Base-by-base conservation (phyloP, 2,329 filamentous ascomycete species). In the Tolypocladium ovalisporum region DNA sequence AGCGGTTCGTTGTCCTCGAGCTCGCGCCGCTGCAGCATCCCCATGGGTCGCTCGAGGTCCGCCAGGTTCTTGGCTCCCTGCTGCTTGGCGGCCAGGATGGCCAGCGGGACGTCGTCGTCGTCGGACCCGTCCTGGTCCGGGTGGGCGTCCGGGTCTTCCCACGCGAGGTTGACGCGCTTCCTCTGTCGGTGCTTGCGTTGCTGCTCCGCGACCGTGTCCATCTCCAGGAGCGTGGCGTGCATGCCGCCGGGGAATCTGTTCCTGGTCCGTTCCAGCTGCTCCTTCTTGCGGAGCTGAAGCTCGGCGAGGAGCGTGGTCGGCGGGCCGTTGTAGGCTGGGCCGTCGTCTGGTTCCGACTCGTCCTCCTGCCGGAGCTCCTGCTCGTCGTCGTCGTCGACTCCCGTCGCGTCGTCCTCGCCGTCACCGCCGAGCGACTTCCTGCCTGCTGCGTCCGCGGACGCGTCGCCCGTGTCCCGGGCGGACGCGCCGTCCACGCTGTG, bases 291-390 rank as follows among this genome's bases (percentile, higher is more conserved):
- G 62, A 96, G 75, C 68, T 97, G 90, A 9, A 99, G 77, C 69
- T 99, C 94, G 0, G 94, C 94, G 29, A 99, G 81, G 0, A 99
- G 79, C 0, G 94, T 99, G 1, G 91, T 96, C 0, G 94, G 94
- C 4, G 86, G 81, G 0, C 89, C 90, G 56, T 85, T 79, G 61
- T 83, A 87, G 1, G 77, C 66, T 2, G 79, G 76, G 42, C 76
- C 76, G 3, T 76, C 75, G 3, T 77, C 73, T 4, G 75, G 76
- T 29, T 77, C 73, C 32, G 47, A 35, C 3, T 75, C 75, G 3
- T 75, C 75, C 13, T 76, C 74, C 9, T 77, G n/a, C n/a, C n/a
- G 75, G 40, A 70, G 66, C 4, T 70, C 68, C 55, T 9, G 56
- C 17, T 67, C 69, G 49, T 72, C 67, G 15, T 72, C 67, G 15